Conservation (phyloP, 768 basidiomycete species). For the Chlorophyllum brunneum region DNA sequence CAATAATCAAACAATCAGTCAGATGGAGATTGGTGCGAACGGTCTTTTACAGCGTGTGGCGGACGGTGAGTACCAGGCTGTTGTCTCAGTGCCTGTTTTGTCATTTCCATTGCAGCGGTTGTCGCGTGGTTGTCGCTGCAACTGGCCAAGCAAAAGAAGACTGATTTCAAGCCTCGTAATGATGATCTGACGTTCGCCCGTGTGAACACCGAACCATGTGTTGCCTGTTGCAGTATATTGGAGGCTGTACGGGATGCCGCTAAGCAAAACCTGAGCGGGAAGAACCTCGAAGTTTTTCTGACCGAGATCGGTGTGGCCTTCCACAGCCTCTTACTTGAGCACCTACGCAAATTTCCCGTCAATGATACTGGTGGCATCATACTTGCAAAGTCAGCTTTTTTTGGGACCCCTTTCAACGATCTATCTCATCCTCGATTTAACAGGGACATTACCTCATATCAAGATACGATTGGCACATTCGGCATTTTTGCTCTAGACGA, state of each 20-base stretch:
- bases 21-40: conserved; percentile 83
- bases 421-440: not conserved
- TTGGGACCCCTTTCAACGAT: not conserved
- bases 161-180: conserved; percentile 95
- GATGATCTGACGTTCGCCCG: conserved; percentile 94
- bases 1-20: conserved; percentile 82
- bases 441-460: conserved; percentile 95
- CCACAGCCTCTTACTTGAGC: conserved; percentile 92
- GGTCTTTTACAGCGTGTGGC: conserved; percentile 73
- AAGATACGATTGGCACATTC: conserved; percentile 85
- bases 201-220: conserved; percentile 92
- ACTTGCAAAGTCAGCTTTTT: conserved; percentile 90
- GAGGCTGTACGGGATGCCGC: conserved; percentile 78
- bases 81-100: conserved; percentile 7
- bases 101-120: conserved; percentile 43
- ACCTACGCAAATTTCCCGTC: conserved; percentile 94
- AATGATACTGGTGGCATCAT: conserved; percentile 95
- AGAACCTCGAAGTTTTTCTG: conserved; percentile 89
- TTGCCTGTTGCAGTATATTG: conserved; percentile 78
- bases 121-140: conserved; percentile 71
- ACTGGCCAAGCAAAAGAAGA: conserved; percentile 90
- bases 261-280: conserved; percentile 77
- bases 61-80: conserved; percentile 54
- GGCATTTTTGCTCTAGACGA: conserved; percentile 80
- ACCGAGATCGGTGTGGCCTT: conserved; percentile 93